Evolutionary conservation across 495 filamentous ascomycete genomes (phyloP).

Genomic region (Penicillium desertorum): DNA sequence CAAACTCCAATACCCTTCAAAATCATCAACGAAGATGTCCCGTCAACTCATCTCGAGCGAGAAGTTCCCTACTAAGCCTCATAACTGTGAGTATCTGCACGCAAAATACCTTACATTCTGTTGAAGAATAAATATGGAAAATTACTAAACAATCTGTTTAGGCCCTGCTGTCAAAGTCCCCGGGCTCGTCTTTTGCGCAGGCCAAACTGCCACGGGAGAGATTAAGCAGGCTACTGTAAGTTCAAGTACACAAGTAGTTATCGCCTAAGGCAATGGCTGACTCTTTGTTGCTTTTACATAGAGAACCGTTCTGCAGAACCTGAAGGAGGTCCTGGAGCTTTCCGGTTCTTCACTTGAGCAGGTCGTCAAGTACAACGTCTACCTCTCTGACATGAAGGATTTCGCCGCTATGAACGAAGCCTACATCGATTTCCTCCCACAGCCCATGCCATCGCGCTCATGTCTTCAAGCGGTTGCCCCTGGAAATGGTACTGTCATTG

Average conservation of each 20-base stretch:
- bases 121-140: background rate
- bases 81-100: slow-evolving; percentile 34
- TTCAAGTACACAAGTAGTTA: background rate
- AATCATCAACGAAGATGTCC: slow-evolving; percentile 31
- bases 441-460: slow-evolving; percentile 42
- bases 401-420: slow-evolving; percentile 64
- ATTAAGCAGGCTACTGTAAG: slow-evolving; percentile 43
- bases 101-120: background rate
- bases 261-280: background rate
- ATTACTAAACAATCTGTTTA: slow-evolving; percentile 7
- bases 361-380: slow-evolving; percentile 69
- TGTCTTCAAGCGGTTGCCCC: slow-evolving; percentile 41
- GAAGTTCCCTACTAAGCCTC: slow-evolving; percentile 43
- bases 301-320: slow-evolving; percentile 51
- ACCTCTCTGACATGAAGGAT: slow-evolving; percentile 66
- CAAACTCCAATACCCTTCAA: background rate
- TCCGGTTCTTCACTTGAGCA: slow-evolving; percentile 59
- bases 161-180: slow-evolving; percentile 41
- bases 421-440: slow-evolving; percentile 43
- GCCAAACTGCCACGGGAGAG: slow-evolving; percentile 44
- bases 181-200: slow-evolving; percentile 42
- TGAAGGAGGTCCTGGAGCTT: slow-evolving; percentile 61
- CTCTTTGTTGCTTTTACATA: slow-evolving; percentile 1
- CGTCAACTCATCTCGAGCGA: slow-evolving; percentile 44
- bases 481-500: slow-evolving; percentile 39